A percentile compares a stretch with the other conserved stretches of the same genome.
These are phyloP conservation scores for Didymella arachidicola DNA, from an alignment of 2,329 filamentous ascomycete species.

Conservation along the genomic window DNA sequence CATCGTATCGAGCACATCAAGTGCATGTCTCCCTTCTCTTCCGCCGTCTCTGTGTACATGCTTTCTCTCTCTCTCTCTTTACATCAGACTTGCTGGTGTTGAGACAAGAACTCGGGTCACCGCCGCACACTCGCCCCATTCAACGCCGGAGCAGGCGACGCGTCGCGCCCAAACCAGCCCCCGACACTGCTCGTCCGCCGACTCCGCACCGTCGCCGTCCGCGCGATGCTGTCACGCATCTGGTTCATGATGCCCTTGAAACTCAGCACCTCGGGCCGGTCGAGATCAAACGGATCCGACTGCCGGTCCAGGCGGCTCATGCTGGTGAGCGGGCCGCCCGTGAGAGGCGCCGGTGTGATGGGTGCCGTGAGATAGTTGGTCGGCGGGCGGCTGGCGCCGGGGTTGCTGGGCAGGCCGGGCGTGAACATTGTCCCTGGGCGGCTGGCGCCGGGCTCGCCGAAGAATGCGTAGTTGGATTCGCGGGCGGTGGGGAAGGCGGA, in stretches of 20 bases:
- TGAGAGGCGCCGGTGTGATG: constrained; percentile 21
- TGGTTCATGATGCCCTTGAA: constrained; percentile 42
- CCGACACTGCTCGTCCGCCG: constrained; percentile 42
- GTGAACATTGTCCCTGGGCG: constrained; percentile 34
- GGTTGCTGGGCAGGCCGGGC: constrained; percentile 10
- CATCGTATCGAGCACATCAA: constrained; percentile 28
- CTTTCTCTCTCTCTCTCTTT: background rate
- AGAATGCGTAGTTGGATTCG: constrained; percentile 39
- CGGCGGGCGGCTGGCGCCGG: constrained; percentile 23
- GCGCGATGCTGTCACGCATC: constrained; percentile 41
- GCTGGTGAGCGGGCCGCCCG: constrained; percentile 10
- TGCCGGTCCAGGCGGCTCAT: constrained; percentile 42
- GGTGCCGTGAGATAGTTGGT: constrained; percentile 39
- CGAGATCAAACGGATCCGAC: constrained; percentile 53
- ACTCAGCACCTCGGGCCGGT: constrained; percentile 50
- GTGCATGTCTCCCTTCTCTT: background rate
- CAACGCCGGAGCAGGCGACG: constrained; percentile 27
- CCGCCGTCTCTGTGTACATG: background rate
- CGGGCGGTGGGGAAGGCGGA: constrained; percentile 30
- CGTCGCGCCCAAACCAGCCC: constrained; percentile 36
- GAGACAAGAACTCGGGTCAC: background rate
- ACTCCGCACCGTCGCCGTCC: constrained; percentile 34
- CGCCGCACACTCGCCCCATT: constrained; percentile 25
- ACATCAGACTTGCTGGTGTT: background rate
- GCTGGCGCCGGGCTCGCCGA: constrained; percentile 48